Conservation (phyloP, 2,329 filamentous ascomycete species). For the Botrytis byssoidea region DNA sequence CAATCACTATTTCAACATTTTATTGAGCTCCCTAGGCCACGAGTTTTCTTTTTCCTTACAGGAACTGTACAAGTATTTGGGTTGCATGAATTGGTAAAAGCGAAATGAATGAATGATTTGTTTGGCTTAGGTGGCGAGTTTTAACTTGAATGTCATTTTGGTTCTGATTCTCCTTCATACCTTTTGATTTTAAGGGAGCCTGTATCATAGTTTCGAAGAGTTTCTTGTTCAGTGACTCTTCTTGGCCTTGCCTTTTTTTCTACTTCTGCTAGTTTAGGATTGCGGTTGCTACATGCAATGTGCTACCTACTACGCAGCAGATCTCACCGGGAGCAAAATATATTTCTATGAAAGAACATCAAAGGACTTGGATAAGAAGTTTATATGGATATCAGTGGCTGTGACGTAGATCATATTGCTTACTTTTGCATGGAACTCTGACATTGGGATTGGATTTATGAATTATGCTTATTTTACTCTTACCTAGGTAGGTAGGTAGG, state of each 20-base stretch:
- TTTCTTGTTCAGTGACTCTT: not conserved
- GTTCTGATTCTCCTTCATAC: not conserved
- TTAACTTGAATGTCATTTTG: constrained; percentile 8
- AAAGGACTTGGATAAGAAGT: not conserved
- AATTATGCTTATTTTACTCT: not conserved
- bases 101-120: constrained; percentile 27
- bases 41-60: constrained; percentile 26
- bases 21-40: constrained; percentile 24
- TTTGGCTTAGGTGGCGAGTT: constrained; percentile 30
- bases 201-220: constrained; percentile 18
- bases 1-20: constrained; percentile 24
- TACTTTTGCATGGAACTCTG: not conserved
- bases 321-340: not conserved
- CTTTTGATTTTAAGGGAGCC: constrained; percentile 2
- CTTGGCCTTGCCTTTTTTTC: constrained; percentile 1
- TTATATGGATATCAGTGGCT: not conserved
- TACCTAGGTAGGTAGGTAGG: not conserved
- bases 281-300: not conserved
- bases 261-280: not conserved
- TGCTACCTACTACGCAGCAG: not conserved
- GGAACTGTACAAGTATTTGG: constrained; percentile 37
- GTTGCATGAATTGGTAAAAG: constrained; percentile 37
- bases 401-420: not conserved
- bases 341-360: not conserved
- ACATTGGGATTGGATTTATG: not conserved